Evolutionary conservation across 2,329 filamentous ascomycete genomes (phyloP).

Genomic region (Dactylonectria estremocensis): DNA sequence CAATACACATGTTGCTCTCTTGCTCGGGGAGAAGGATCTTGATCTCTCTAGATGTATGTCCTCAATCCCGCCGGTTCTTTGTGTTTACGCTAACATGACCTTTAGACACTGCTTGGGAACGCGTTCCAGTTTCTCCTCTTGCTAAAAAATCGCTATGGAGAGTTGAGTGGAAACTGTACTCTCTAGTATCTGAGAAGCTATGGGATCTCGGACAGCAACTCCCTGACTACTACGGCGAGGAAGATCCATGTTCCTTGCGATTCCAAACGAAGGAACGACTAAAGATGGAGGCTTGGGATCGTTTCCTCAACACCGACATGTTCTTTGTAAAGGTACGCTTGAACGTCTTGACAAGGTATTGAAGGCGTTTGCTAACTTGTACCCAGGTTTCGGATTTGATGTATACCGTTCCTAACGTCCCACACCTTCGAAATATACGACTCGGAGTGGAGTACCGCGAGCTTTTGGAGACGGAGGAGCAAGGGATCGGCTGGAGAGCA

Average conservation of each 20-base stretch:
- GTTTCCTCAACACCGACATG: slow-evolving; percentile 72
- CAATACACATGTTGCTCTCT: slow-evolving; percentile 74
- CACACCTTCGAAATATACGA: slow-evolving; percentile 70
- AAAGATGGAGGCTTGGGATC: slow-evolving; percentile 65
- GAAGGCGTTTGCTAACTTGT: slow-evolving; percentile 24
- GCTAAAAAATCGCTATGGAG: slow-evolving; percentile 74
- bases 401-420: slow-evolving; percentile 69
- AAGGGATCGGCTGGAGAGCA: slow-evolving; percentile 58
- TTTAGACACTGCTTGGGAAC: slow-evolving; percentile 73
- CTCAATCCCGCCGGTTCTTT: not conserved
- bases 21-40: slow-evolving; percentile 76
- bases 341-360: not conserved
- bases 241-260: slow-evolving; percentile 61
- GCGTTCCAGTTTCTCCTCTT: slow-evolving; percentile 65
- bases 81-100: slow-evolving; percentile 3
- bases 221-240: slow-evolving; percentile 64
- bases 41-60: slow-evolving; percentile 71
- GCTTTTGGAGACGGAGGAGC: slow-evolving; percentile 66
- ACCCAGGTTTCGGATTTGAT: slow-evolving; percentile 73
- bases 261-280: slow-evolving; percentile 63
- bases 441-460: slow-evolving; percentile 74
- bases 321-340: slow-evolving; percentile 76
- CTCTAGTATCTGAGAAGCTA: slow-evolving; percentile 65
- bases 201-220: slow-evolving; percentile 69
- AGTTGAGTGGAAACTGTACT: slow-evolving; percentile 70